A percentile compares a stretch with the other conserved stretches of the same genome.
Evolutionary conservation across 1,284 basidiomycete species (phyloP).

Genomic region (Marasmius oreades): DNA sequence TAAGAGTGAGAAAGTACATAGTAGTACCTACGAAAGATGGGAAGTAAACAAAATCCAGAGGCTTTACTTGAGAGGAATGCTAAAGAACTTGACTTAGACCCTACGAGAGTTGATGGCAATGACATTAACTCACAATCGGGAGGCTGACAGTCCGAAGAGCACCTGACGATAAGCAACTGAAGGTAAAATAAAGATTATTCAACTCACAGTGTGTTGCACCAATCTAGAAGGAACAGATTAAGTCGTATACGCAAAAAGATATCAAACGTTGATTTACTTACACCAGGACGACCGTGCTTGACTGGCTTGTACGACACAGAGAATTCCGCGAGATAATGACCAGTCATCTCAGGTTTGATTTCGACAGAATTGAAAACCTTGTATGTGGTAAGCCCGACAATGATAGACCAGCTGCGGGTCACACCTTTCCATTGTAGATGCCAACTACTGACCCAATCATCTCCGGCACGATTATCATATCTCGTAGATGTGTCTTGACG

Average conservation of each 20-base stretch:
- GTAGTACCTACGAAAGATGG: neutral
- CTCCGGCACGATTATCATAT: slow-evolving; percentile 99
- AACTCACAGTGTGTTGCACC: slow-evolving; percentile 83
- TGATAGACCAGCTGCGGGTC: slow-evolving; percentile 13
- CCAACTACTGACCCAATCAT: slow-evolving; percentile 98
- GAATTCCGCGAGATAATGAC: slow-evolving; percentile 98
- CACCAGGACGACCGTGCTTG: slow-evolving; percentile 98
- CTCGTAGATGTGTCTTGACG: slow-evolving; percentile 98
- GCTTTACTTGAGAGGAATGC: slow-evolving; percentile 76
- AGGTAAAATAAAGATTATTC: slow-evolving; percentile 6
- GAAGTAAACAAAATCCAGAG: neutral
- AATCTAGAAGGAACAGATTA: slow-evolving; percentile 44
- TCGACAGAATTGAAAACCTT: slow-evolving; percentile 95
- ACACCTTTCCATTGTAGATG: slow-evolving; percentile 96
- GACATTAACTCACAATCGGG: slow-evolving; percentile 57
- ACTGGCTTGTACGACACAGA: slow-evolving; percentile 96
- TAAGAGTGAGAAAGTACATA: neutral
- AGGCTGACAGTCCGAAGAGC: slow-evolving; percentile 37
- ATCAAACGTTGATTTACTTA: slow-evolving; percentile 31
- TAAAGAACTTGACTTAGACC: slow-evolving; percentile 24
- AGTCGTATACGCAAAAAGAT: neutral
- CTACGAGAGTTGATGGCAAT: slow-evolving; percentile 1
- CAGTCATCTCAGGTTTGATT: slow-evolving; percentile 99
- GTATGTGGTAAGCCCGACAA: neutral
- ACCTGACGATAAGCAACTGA: slow-evolving; percentile 8